phyloP scores from a whole-genome alignment of 2,329 filamentous ascomycete species.

The Verticillium tricorpus region DNA sequence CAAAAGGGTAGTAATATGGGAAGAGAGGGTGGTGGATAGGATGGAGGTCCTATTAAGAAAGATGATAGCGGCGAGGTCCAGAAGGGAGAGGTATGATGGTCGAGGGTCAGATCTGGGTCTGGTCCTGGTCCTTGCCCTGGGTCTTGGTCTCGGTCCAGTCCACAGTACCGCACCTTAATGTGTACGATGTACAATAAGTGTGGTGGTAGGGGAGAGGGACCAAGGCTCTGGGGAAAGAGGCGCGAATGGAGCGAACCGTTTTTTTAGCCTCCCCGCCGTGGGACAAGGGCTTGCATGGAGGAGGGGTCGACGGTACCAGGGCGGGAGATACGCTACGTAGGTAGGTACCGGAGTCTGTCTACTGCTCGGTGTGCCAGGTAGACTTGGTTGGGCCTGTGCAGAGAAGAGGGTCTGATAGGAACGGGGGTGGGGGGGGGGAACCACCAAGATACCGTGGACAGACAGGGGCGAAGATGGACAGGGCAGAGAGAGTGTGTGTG shows the following conservation, averaged over 20 bases:
- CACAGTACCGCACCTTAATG: not conserved
- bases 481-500: not conserved
- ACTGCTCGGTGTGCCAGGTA: not conserved
- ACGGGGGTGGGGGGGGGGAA: not conserved
- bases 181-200: not conserved
- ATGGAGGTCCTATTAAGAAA: not conserved
- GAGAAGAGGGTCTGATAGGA: not conserved
- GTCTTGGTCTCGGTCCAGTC: not conserved
- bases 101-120: not conserved
- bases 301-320: constrained; percentile 11
- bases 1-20: constrained; percentile 4
- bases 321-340: not conserved
- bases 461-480: not conserved
- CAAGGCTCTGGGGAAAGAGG: constrained; percentile 11
- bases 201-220: not conserved
- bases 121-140: not conserved
- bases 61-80: not conserved
- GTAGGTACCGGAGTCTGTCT: not conserved
- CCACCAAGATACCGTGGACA: not conserved
- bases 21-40: constrained; percentile 1
- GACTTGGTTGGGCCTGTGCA: not conserved
- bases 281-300: constrained; percentile 13
- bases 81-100: not conserved
- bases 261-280: constrained; percentile 6
- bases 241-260: constrained; percentile 13